Base-by-base conservation (phyloP, 305 asterid species). In the Caryopteris hybrid region DNA sequence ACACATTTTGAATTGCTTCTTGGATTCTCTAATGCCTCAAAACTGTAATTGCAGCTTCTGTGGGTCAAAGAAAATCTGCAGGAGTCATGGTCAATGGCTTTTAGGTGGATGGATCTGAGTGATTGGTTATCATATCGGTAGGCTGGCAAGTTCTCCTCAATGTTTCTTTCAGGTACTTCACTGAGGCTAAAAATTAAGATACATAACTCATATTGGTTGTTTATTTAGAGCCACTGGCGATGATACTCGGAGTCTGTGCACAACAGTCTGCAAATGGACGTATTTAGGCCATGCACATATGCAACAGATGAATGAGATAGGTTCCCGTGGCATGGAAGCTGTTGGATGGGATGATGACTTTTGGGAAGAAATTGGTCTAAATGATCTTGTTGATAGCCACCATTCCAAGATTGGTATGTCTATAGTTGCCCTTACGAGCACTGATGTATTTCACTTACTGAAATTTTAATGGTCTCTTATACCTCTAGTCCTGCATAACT, bases 261-360 rank as follows among this genome's bases (percentile, higher is more conserved):
- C 99, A 39, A 89, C 93, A 34, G 99, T 86, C 70, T 94, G 99
- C 89, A 94, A 94, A 78, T 94, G 99, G 99, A 91, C 96, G 46
- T 94, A 94, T 77, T 85, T 94, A 68, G 99, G 98, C 33, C 99
- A 94, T 83, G 99, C 99, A 25, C 99, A 94, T 76, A 83, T 91
- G 98, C 91, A 87, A 48, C 96, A 89, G 80, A 79, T 74, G 60
- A 78, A 78, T 55, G 96, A 94, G 85, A 79, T 50, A 65, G 88
- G 86, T 71, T 86, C 96, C 38, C 88, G 84, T 39, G 85, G 66
- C 78, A 94, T 91, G 96, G 96, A 87, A 85, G 88, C 99, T 73
- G 80, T 94, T 82, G 99, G 99, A 64, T 94, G 99, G 99, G 99
- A 94, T 81, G 99, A 94, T 80, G 91, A 81, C 17, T 94, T 94